These are phyloP conservation scores for Jackrogersella minutella DNA, from an alignment of 495 filamentous ascomycete species.

Conservation along the genomic window DNA sequence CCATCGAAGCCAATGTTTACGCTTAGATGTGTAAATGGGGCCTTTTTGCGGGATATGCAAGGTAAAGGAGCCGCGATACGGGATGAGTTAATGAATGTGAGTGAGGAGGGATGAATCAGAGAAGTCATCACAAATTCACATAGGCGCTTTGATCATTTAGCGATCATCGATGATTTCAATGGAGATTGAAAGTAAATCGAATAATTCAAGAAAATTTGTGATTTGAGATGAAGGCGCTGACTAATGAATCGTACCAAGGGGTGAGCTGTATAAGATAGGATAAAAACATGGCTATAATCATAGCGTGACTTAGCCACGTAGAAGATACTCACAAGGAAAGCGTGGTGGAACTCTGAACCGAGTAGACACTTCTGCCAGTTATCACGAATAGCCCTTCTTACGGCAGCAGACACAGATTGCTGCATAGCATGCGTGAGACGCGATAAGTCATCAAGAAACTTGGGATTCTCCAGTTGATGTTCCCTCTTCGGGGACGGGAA, in stretches of 20 bases:
- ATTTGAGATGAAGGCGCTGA: not conserved
- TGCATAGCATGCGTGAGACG: conserved; percentile 53
- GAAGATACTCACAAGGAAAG: conserved; percentile 55
- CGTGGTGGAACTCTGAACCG: conserved; percentile 60
- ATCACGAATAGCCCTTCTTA: conserved; percentile 54
- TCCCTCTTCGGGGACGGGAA: conserved; percentile 52
- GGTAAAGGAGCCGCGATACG: not conserved
- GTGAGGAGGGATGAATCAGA: not conserved
- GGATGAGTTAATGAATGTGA: not conserved
- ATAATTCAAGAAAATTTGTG: not conserved
- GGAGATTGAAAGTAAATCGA: not conserved
- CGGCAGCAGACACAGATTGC: conserved; percentile 53
- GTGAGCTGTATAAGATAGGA: not conserved
- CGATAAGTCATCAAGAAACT: conserved; percentile 53
- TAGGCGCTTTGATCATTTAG: not conserved
- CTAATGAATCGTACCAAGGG: not conserved
- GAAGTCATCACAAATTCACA: not conserved
- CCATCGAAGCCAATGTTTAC: not conserved
- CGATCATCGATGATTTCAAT: not conserved
- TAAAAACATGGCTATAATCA: not conserved
- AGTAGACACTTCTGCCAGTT: conserved; percentile 60
- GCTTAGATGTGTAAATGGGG: too few species aligned
- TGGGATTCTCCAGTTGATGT: conserved; percentile 48
- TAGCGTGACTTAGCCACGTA: not conserved
- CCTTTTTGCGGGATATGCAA: not conserved